Base-by-base conservation (phyloP, 1,139 yeast species). In the Suhomyces bolitotheri region DNA sequence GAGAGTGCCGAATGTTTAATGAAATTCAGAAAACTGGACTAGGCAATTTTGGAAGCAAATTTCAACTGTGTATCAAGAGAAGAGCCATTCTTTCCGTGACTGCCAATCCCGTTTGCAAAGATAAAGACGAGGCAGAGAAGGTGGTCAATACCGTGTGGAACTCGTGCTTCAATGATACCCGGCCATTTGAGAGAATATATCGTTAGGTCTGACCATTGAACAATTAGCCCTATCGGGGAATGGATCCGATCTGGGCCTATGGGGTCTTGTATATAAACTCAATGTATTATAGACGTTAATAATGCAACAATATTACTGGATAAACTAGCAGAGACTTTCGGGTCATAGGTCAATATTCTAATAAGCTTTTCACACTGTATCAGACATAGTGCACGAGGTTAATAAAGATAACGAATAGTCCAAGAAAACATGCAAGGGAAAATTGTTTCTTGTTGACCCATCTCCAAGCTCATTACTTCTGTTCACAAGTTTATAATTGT, bases 111-210 rank as follows among this genome's bases (percentile, higher is more conserved):
- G 72, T 71, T 36, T 94, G 98, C 58, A 69, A 75, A 47, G 73
- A 72, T 46, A 68, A 71, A 40, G 82, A 80, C 34, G 83, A 84
- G 46, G 99, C 99, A 0, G 81, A 78, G 38, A 71, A 73, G 43
- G 83, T 80, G 4, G 97, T 94, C 3, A 79, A 83, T 46, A 82
- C 84, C 43, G 97, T 92, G 8, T 92, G 95, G 83, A 85, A 82
- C 45, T 82, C 94, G 22, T 92, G 99, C 56, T 94, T 89, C 57
- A 82, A 81, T 53, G 98, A 92, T 56, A 92, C 98, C 2, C 71
- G 99, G 50, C 98, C 98, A 0, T 92, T 88, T 60, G 98, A 92
- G 52, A 81, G 88, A 52, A 89, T 90, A 20, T 90, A 87, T 56
- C 68, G 84, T 46, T 84, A n/a, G n/a, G n/a, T n/a, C n/a, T 41